Base-by-base conservation (phyloP, 2,329 filamentous ascomycete species). In the Nothopassalora personata region DNA sequence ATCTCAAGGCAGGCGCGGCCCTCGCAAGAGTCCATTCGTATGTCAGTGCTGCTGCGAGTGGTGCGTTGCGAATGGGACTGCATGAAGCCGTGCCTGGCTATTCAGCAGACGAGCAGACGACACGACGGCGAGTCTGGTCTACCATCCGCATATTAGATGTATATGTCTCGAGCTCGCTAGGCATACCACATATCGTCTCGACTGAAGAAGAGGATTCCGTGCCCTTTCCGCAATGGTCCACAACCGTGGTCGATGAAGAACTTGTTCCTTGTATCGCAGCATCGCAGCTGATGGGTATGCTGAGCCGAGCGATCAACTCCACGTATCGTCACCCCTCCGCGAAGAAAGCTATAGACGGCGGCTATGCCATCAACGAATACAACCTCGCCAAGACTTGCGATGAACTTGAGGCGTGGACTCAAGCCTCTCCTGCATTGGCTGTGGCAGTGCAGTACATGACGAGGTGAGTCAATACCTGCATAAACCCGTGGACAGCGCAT, bases 111-210 rank as follows among this genome's bases (percentile, higher is more conserved):
- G 62, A 62, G 46, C 60, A 48, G 5, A 60, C 60, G n/a, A 36
- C 62, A n/a, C 56, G 62, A 54, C 56, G 48, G 27, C 54, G 62
- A 23, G 54, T 64, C 36, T 64, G 64, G 62, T 59, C 62, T 3
- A 54, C 62, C 1, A 50, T 63, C 10, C 54, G 51, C 13, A 54
- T 57, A 7, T 48, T 66, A 34, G 64, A 66, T 45, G 48, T 50
- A 11, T 60, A 61, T 34, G 45, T 55, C 5, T 62, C 60, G 6
- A 52, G 53, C 19, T 52, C 48, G 28, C 49, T 66, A 23, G 62
- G 64, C 11, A 23, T 66, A 7, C 64, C 64, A 11, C 46, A 52
- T 19, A 48, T 48, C 4, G 31, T 60, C 2, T 36, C 47, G 5
- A 28, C 39, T 6, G 30, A 51, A 18, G 18, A 31, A n/a, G 7